A percentile compares a stretch with the other conserved stretches of the same genome.
Evolutionary conservation across 768 basidiomycete species (phyloP).

Genomic region (Hygrocybe coccinea): DNA sequence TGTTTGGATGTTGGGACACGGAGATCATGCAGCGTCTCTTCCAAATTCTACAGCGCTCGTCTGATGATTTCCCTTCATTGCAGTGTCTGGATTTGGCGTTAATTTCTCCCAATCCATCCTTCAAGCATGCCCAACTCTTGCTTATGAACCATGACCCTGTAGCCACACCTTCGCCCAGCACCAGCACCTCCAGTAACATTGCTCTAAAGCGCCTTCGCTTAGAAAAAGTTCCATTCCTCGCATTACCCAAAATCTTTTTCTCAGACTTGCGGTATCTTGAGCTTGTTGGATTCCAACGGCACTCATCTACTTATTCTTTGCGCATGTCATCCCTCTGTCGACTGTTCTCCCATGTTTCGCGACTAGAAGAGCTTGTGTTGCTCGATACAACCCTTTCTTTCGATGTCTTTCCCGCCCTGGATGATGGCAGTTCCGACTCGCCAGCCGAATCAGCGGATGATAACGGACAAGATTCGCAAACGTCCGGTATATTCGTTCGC

Average conservation of each 20-base stretch:
- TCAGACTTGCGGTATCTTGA: conserved; percentile 39
- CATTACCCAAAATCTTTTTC: conserved; percentile 35
- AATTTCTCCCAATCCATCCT: too few relatives aligned
- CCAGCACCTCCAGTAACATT: conserved; percentile 17
- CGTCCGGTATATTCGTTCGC: too few relatives aligned
- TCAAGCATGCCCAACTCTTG: too few relatives aligned
- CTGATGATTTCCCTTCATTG: not conserved
- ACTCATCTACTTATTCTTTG: conserved; percentile 27
- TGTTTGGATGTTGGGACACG: conserved; percentile 16
- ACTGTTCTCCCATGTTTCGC: conserved; percentile 35
- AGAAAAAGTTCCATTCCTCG: conserved; percentile 36
- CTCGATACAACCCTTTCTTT: conserved; percentile 36
- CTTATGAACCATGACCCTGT: too few relatives aligned
- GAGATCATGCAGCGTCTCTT: conserved; percentile 18
- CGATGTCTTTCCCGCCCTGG: conserved; percentile 10
- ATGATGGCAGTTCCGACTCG: not conserved
- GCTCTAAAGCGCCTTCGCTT: conserved; percentile 35
- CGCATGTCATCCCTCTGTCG: conserved; percentile 38
- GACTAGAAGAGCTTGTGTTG: conserved; percentile 41
- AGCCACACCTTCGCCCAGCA: not conserved
- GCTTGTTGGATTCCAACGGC: conserved; percentile 35
- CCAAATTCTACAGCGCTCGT: conserved; percentile 9
- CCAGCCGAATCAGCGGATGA: too few relatives aligned
- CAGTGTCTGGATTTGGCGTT: too few relatives aligned
- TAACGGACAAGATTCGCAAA: too few relatives aligned